These are phyloP conservation scores for Rutstroemia sp. DNA, from an alignment of 2,329 filamentous ascomycete species.

Conservation along the genomic window DNA sequence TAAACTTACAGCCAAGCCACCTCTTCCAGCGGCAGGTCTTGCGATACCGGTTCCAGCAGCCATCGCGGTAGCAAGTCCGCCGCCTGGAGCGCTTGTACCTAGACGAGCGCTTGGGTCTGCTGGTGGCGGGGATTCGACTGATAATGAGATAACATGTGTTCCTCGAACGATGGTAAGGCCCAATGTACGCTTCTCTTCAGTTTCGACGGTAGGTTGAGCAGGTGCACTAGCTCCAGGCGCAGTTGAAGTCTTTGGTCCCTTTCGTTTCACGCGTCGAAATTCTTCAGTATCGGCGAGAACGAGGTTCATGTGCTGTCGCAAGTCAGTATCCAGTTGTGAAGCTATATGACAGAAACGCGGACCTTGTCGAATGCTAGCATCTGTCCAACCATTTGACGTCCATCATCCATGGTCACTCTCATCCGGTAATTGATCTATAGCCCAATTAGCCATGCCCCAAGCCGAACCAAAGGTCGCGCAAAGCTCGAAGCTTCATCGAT, in stretches of 20 bases:
- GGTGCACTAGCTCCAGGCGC: slow-evolving; percentile 45
- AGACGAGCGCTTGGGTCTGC: slow-evolving; percentile 87
- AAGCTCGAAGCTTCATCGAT: slow-evolving; percentile 28
- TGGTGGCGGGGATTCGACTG: slow-evolving; percentile 91
- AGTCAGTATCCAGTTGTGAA: background rate
- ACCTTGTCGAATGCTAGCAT: slow-evolving; percentile 99
- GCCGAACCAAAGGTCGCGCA: slow-evolving; percentile 3
- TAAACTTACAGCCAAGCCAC: slow-evolving; percentile 67
- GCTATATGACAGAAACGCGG: slow-evolving; percentile 12
- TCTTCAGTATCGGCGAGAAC: slow-evolving; percentile 98
- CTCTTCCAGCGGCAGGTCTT: slow-evolving; percentile 84
- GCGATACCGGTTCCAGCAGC: slow-evolving; percentile 82
- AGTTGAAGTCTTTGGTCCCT: slow-evolving; percentile 64
- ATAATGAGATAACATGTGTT: slow-evolving; percentile 88
- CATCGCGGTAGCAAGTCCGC: slow-evolving; percentile 50
- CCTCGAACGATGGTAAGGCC: slow-evolving; percentile 92
- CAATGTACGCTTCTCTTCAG: slow-evolving; percentile 95
- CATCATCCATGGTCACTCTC: slow-evolving; percentile 91
- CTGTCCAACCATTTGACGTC: slow-evolving; percentile 92
- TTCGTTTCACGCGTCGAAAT: slow-evolving; percentile 85
- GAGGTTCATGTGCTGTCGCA: slow-evolving; percentile 87
- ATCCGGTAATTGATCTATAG: slow-evolving; percentile 96
- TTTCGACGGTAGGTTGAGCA: slow-evolving; percentile 64
- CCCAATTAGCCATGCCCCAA: slow-evolving; percentile 15
- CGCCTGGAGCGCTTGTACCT: slow-evolving; percentile 65